Evolutionary conservation across 306 rosid species (phyloP), one percentile per base, ranked within the genome.

Genomic region (Chamaecrista fasciculata): DNA sequence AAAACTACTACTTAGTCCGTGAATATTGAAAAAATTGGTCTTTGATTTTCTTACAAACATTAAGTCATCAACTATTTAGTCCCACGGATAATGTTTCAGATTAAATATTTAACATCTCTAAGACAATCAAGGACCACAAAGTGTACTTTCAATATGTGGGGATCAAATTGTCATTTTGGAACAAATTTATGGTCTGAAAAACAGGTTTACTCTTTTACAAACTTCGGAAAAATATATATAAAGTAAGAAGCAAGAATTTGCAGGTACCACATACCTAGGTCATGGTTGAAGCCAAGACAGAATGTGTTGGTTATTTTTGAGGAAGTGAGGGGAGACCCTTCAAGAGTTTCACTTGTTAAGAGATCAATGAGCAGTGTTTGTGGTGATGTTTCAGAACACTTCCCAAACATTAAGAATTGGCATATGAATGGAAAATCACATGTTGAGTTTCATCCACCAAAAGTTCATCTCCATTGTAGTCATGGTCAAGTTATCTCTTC

Each of bases 201-300:
- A n/a, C n/a, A n/a, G n/a, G n/a, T n/a, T n/a, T n/a, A n/a, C n/a
- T n/a, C n/a, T n/a, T n/a, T n/a, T n/a, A n/a, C n/a, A n/a, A n/a
- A n/a, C n/a, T n/a, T n/a, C n/a, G n/a, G n/a, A n/a, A n/a, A 4
- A 28, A 36, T 28, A 73, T 62, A 16, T 3, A 20, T 39, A 25
- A 8, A 18, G 61, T 8, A 31, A 8, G 15, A 11, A 16, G 2
- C 25, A 21, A 31, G 37, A 75, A 76, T 69, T 83, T 68, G 76
- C 76, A 91, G 97, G 96, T 91, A 91, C 81, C 96, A 91, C 31
- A 88, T 89, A 43, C 97, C 96, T 20, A 81, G 86, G 46, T 86
- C 97, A 53, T 91, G 96, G 96, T 52, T 91, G 82, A 89, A 85
- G 80, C 86, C 85, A 42, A 72, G 82, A 7, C 76, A 80, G 37